These are phyloP conservation scores for Chaetomiaceae sp. DNA, from an alignment of 2,329 filamentous ascomycete genomes.

Conservation along the genomic window DNA sequence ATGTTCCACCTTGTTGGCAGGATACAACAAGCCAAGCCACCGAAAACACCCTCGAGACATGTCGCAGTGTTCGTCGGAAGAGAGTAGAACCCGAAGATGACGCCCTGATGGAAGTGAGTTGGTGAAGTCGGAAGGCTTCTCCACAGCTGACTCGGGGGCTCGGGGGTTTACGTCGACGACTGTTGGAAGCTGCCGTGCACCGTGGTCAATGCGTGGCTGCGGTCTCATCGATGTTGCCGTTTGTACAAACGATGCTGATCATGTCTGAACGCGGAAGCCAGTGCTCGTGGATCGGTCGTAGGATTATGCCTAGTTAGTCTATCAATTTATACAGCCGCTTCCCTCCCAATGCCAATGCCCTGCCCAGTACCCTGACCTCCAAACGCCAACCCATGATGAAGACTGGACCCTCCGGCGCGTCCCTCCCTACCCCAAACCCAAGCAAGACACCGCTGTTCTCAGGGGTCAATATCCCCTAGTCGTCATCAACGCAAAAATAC, in stretches of 20 bases:
- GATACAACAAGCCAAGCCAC: not conserved
- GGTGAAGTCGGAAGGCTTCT: not conserved
- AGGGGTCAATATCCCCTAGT: not conserved
- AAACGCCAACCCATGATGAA: not conserved
- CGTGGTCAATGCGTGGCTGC: not conserved
- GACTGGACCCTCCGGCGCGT: not conserved
- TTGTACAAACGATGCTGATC: too few relatives aligned
- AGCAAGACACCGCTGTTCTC: not conserved
- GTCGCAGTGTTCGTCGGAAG: not conserved
- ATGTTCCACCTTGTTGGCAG: too few relatives aligned
- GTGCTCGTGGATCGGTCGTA: not conserved
- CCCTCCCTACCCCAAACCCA: not conserved
- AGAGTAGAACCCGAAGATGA: not conserved
- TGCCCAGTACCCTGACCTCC: not conserved
- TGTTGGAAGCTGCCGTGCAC: not conserved
- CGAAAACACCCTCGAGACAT: not conserved
- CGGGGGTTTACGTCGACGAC: not conserved
- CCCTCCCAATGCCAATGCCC: not conserved
- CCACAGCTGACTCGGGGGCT: not conserved
- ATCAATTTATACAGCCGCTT: not conserved
- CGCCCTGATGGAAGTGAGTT: not conserved
- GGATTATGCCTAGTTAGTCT: not conserved
- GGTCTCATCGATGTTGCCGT: too few relatives aligned
- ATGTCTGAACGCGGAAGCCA: too few relatives aligned
- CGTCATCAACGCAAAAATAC: not conserved